Base-by-base conservation (phyloP, 2,329 filamentous ascomycete genomes). In the Fusarium sp. region DNA sequence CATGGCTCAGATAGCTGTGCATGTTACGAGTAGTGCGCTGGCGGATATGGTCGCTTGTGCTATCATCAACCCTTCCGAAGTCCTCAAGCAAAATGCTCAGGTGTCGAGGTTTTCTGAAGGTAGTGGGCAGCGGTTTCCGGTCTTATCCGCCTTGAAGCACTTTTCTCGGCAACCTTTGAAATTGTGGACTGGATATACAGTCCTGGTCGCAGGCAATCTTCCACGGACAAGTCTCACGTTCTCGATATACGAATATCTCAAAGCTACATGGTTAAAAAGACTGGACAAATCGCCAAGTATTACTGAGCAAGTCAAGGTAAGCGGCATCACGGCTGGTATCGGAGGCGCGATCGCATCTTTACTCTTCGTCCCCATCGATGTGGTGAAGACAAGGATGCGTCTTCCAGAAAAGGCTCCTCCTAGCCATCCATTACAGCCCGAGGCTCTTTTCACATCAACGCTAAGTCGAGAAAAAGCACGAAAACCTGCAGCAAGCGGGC, bases 21-120 rank as follows among this genome's bases (percentile, higher is more conserved):
- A 69, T 25, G 57, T 64, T 1, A 37, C 46, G 1, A 70, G 67
- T 19, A 69, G 66, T 37, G 67, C 66, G 2, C 11, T 58, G 0
- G 67, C 67, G 16, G 67, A 69, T 10, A 69, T 69, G 49, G 49
- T 69, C 7, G 53, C 67, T 1, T 69, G 67, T 41, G 62, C 57
- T 10, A 69, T 69, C 4, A 67, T 66, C 34, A 69, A 69, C n/a
- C 67, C 67, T 7, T 69, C 67, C 1, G 66, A 69, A 4, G 67
- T 69, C 1, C 48, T 69, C 1, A 69, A 69, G 4, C 67, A 69
- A 4, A 69, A 69, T 1, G 67, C 62, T 0, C 67, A 69, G 18
- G 58, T 69, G 2, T 55, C 67, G 1, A 61, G 62, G 11, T 65
- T 65, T 13, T 65, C 61, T 1, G 48, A 63, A 3, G 57, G 66